Base-by-base conservation (phyloP, 805 yeast species). In the Wickerhamiella vanderwaltii region DNA sequence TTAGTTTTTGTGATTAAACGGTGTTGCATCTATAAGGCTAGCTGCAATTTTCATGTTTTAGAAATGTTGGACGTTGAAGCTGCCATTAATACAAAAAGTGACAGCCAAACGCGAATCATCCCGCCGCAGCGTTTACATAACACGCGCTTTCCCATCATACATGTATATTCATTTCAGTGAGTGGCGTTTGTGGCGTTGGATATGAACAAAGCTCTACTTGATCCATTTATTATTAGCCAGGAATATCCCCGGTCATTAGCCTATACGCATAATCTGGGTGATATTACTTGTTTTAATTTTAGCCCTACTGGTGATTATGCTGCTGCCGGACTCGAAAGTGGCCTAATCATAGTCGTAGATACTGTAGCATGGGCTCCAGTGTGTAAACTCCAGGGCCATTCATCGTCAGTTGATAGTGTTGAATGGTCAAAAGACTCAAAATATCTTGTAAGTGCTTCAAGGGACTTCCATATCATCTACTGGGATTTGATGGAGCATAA, bases 201-300 rank as follows among this genome's bases (percentile, higher is more conserved):
- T 23, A 83, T 83, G 91, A 87, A 87, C 58, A 65, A 86, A 25
- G 68, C 91, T 7, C 67, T 88, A 18, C 73, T 83, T 48, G 97
- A 87, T 59, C 96, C 96, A 3, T 84, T 85, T 58, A 75, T 88
- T 1, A 86, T 88, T 17, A 79, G 94, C 16, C 85, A 84, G 54
- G 97, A 87, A 55, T 87, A 73, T 52, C 97, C 97, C 0, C 95
- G 87, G 46, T 71, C 79, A 1, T 69, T 84, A n/a, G 71, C 80
- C 1, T 76, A 76, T 46, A 76, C 87, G 0, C 61, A 85, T 9
- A 43, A 52, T 38, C 56, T 55, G 50, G 64, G 63, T 12, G 72
- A 75, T 33, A 69, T 83, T 0, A 79, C 84, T 6, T 73, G 73
- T 45, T 68, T 86, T 29, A 73, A 71, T 55, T 82, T 75, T 63